Evolutionary conservation across 1,284 basidiomycete species (phyloP), one percentile per base, ranked within the genome.

Genomic region (Taiwanofungus camphoratus): DNA sequence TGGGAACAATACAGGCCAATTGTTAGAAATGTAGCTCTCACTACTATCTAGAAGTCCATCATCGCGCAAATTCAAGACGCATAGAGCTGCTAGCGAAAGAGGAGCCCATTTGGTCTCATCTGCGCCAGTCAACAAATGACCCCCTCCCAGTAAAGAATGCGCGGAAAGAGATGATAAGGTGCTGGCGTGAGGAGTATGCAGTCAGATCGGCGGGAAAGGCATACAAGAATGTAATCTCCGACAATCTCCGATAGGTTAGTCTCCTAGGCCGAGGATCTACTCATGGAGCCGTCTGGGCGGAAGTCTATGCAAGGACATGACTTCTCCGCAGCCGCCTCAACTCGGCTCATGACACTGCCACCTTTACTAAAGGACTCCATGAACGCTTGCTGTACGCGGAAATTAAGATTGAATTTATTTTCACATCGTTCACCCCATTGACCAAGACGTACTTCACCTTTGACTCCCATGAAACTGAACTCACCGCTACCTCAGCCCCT

Each of bases 401-500:
- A n/a, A n/a, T n/a, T n/a, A n/a, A 34, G 40, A 16, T 26, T 42
- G 16, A 45, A 31, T 19, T 18, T 19, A 3, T 8, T 19, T 16
- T 12, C 27, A n/a, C n/a, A n/a, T n/a, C n/a, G n/a, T n/a, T n/a
- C n/a, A n/a, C n/a, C n/a, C n/a, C n/a, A n/a, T 36, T 20, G 15
- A 7, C 34, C 34, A 13, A 18, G 5, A 19, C 23, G 27, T 24
- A 22, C 44, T 34, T 38, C 21, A 4, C 16, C 32, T 13, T 20
- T 16, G 22, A 24, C 42, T 26, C 49, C 47, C 48, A 82, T 82
- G 77, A 86, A 85, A 58, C 62, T 85, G 37, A 80, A 74, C 52
- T 77, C 70, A 18, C 82, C 82, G 15, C 59, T 88, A 20, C 85
- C 86, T 15, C 85, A 87, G 57, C 62, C 80, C 2, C 64, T 88